Percentiles rank a stretch among this genome's conserved stretches.
Conservation (phyloP, 352 stramenopile species). For the Globisporangium yorkense region DNA sequence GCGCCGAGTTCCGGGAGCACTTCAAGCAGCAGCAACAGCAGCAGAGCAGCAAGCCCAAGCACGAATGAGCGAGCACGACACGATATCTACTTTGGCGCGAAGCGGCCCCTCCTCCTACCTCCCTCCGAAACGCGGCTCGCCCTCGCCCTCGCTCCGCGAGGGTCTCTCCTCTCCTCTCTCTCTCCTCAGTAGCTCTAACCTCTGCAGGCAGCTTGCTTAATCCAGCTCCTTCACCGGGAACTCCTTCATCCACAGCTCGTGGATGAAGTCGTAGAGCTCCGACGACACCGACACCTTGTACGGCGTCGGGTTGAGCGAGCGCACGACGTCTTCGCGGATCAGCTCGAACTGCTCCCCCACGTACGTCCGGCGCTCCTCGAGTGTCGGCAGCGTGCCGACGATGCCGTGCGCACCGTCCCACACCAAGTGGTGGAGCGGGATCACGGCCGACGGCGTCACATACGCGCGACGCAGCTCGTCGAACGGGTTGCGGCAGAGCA, state of each 20-base stretch:
- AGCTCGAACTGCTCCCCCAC: conserved; percentile 90
- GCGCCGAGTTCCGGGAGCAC: conserved; percentile 52
- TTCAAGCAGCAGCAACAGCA: conserved; percentile 30
- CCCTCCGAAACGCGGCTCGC: not conserved
- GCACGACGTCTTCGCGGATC: conserved; percentile 93
- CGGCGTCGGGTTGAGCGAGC: conserved; percentile 94
- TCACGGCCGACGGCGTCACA: conserved; percentile 89
- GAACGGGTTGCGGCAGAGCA: conserved; percentile 96
- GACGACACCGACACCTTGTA: conserved; percentile 92
- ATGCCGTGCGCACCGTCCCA: conserved; percentile 88
- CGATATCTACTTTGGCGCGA: not conserved
- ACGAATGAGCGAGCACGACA: conserved; percentile 21
- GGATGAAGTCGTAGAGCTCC: conserved; percentile 91
- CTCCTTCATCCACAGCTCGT: conserved; percentile 94
- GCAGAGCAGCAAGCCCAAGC: conserved; percentile 31
- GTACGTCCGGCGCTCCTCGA: conserved; percentile 80
- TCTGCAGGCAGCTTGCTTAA: not conserved
- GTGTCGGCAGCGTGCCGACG: conserved; percentile 49
- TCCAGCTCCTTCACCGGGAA: conserved; percentile 81
- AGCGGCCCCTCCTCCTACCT: not conserved
- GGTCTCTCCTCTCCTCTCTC: conserved; percentile 1
- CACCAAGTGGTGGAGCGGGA: conserved; percentile 86
- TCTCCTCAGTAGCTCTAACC: conserved; percentile 20
- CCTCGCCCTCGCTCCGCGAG: not conserved
- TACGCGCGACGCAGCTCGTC: conserved; percentile 92